A percentile compares a stretch with the other conserved stretches of the same genome.
Evolutionary conservation across 352 stramenopile species (phyloP).

Genomic region (Albugo laibachii): DNA sequence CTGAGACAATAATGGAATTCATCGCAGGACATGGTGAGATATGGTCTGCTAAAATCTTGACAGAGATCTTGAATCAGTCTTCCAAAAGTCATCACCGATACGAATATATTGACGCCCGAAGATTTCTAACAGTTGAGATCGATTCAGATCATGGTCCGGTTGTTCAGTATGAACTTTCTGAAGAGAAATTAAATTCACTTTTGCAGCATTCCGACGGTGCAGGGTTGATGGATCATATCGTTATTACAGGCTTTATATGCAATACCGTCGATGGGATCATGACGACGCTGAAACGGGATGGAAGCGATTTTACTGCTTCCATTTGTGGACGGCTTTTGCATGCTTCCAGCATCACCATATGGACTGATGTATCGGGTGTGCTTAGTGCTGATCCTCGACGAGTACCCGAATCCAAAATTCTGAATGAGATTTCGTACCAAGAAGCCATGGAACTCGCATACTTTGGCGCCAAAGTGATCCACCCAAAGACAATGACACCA

Average conservation of each 20-base stretch:
- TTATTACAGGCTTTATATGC: constrained; percentile 95
- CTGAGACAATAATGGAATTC: constrained; percentile 75
- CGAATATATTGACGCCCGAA: constrained; percentile 84
- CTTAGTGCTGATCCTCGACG: constrained; percentile 86
- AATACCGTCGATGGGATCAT: constrained; percentile 88
- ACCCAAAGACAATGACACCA: constrained; percentile 93
- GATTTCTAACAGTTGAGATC: constrained; percentile 67
- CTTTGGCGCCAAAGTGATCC: constrained; percentile 95
- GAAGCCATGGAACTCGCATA: constrained; percentile 97
- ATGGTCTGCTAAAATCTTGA: constrained; percentile 87
- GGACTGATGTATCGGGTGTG: constrained; percentile 94
- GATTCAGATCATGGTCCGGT: constrained; percentile 59
- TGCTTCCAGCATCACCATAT: constrained; percentile 87
- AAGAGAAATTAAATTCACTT: constrained; percentile 34
- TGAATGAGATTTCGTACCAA: constrained; percentile 89
- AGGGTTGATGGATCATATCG: constrained; percentile 46
- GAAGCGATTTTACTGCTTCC: constrained; percentile 93
- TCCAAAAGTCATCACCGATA: constrained; percentile 39
- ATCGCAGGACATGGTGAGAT: constrained; percentile 93
- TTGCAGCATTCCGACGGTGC: constrained; percentile 8
- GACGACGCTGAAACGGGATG: constrained; percentile 90
- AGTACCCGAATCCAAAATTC: constrained; percentile 82
- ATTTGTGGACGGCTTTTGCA: constrained; percentile 89
- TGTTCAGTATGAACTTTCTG: constrained; percentile 57
- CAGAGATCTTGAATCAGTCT: constrained; percentile 36